A percentile compares a stretch with the other conserved stretches of the same genome.
phyloP scores from a whole-genome alignment of 1,139 yeast species.

The Yamadazyma membranifaciens region DNA sequence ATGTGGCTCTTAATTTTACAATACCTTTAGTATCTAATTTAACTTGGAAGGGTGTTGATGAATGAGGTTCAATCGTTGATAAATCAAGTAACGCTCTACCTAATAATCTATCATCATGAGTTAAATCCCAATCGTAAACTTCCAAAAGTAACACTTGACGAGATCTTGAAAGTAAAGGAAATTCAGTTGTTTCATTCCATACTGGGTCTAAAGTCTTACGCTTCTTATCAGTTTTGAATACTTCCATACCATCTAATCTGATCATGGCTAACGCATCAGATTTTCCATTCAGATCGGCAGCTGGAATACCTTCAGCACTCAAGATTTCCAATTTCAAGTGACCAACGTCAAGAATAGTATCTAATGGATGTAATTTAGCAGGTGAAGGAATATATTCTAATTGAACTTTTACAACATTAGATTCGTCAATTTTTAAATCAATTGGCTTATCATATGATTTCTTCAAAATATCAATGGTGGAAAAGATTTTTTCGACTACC shows the following conservation, averaged over 20 bases:
- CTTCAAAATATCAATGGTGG: constrained; percentile 53
- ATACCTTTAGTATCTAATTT: constrained; percentile 62
- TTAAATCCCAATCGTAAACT: constrained; percentile 74
- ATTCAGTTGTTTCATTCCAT: constrained; percentile 63
- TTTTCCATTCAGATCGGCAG: constrained; percentile 71
- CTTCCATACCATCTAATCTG: constrained; percentile 50
- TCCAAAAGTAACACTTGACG: constrained; percentile 49
- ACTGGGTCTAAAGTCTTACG: constrained; percentile 67
- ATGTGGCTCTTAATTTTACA: constrained; percentile 50
- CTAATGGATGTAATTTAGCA: constrained; percentile 52
- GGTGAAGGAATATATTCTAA: constrained; percentile 62
- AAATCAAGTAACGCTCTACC: constrained; percentile 55
- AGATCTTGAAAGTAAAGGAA: constrained; percentile 63
- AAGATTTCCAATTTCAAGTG: constrained; percentile 52
- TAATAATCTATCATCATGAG: constrained; percentile 62
- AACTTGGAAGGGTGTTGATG: constrained; percentile 45
- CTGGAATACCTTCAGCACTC: constrained; percentile 49
- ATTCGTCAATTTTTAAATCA: constrained; percentile 43
- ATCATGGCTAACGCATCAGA: constrained; percentile 67
- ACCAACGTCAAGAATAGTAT: constrained; percentile 70
- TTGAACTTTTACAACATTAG: constrained; percentile 43
- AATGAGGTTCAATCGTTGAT: constrained; percentile 43
- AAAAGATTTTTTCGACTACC: constrained; percentile 45
- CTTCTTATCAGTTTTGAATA: constrained; percentile 57
- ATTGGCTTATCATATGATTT: constrained; percentile 47